These are phyloP conservation scores for Clarireedia paspali DNA, from an alignment of 2,329 filamentous ascomycete species.

Conservation along the genomic window DNA sequence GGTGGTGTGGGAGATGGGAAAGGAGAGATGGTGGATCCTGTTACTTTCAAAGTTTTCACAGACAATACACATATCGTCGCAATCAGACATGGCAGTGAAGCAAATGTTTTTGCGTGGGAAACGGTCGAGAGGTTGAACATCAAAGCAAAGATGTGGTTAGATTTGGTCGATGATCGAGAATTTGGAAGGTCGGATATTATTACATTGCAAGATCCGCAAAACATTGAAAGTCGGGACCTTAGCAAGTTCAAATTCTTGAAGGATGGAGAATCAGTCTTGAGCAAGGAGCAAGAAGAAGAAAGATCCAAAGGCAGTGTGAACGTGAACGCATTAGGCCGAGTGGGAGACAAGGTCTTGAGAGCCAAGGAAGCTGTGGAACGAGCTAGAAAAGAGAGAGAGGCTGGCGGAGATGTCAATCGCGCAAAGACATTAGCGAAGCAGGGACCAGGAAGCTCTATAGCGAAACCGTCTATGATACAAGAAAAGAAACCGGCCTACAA, in stretches of 20 bases:
- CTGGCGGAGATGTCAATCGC: constrained; percentile 50
- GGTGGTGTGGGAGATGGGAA: constrained; percentile 50
- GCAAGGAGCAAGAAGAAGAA: constrained; percentile 63
- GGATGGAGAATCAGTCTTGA: constrained; percentile 65
- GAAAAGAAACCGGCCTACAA: constrained; percentile 66
- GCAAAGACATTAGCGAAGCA: constrained; percentile 34
- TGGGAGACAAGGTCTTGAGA: constrained; percentile 74
- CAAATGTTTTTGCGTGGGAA: constrained; percentile 95
- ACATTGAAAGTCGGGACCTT: constrained; percentile 72
- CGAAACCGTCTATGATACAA: constrained; percentile 39
- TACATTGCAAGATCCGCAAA: constrained; percentile 91
- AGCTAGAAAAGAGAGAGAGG: constrained; percentile 66
- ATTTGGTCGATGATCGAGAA: constrained; percentile 78
- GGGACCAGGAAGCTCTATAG: constrained; percentile 25
- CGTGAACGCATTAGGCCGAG: constrained; percentile 67
- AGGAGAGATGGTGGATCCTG: constrained; percentile 87
- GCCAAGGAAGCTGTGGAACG: constrained; percentile 92
- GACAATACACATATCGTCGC: constrained; percentile 97
- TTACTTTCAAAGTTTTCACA: constrained; percentile 95
- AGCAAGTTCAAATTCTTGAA: constrained; percentile 84
- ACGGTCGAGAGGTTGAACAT: constrained; percentile 93
- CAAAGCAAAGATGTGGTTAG: constrained; percentile 92
- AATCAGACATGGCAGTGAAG: constrained; percentile 68
- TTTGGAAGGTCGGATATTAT: constrained; percentile 91
- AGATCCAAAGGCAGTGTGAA: constrained; percentile 66